phyloP scores from a whole-genome alignment of 2,329 filamentous ascomycete genomes.

The Thelonectria blattea region DNA sequence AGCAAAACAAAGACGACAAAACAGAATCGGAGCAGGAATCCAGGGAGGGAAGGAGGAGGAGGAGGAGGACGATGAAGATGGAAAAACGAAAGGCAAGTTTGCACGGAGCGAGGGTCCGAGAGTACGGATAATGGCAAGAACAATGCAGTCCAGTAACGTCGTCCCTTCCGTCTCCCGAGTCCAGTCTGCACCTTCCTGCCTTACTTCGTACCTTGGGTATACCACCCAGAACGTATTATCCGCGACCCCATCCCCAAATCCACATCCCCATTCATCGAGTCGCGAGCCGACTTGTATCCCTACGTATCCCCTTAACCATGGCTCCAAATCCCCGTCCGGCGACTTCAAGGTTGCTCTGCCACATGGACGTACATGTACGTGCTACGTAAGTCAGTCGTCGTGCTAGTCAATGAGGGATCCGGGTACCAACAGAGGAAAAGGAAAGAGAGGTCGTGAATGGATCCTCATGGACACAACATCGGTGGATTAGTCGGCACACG shows the following conservation, averaged over 20 bases:
- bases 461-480: constrained; percentile 8
- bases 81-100: constrained; percentile 5
- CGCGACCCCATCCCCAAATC: constrained; percentile 16
- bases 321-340: constrained; percentile 25
- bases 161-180: constrained; percentile 6
- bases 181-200: neutral
- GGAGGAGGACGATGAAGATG: constrained; percentile 8
- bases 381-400: constrained; percentile 13
- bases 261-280: constrained; percentile 18
- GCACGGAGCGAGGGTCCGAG: constrained; percentile 16
- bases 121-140: constrained; percentile 7
- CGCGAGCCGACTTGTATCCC: constrained; percentile 17
- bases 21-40: neutral
- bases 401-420: constrained; percentile 9
- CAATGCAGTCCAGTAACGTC: neutral
- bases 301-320: constrained; percentile 34
- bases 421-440: constrained; percentile 3
- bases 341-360: constrained; percentile 21
- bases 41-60: constrained; percentile 1
- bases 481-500: neutral
- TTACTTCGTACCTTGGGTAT: neutral
- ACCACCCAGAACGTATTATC: constrained; percentile 7
- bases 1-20: neutral
- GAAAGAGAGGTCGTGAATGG: constrained; percentile 1
- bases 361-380: constrained; percentile 15